These are phyloP conservation scores for Leccinum longicurvipes DNA, from an alignment of 768 basidiomycete species.

Conservation along the genomic window DNA sequence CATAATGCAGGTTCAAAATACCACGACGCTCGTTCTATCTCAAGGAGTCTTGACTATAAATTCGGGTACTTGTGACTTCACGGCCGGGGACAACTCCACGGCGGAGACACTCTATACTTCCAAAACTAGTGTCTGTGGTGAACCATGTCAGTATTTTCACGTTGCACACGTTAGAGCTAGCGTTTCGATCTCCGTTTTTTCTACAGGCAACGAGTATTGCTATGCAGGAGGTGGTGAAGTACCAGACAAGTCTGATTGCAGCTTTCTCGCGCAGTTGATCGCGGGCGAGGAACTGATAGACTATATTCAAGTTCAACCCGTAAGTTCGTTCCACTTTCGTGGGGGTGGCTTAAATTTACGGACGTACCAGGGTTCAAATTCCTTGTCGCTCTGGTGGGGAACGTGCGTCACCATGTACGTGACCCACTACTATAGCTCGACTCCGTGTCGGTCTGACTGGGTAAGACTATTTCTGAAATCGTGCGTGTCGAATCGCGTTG, in stretches of 20 bases:
- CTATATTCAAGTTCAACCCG: neutral
- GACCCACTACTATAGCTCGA: neutral
- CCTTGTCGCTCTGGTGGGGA: neutral
- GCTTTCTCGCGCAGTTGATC: neutral
- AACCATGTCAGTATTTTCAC: neutral
- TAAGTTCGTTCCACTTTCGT: neutral
- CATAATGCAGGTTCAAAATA: too few relatives aligned
- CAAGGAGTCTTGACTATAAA: too few relatives aligned
- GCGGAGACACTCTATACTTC: too few relatives aligned
- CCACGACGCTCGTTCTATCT: too few relatives aligned
- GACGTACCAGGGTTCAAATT: neutral
- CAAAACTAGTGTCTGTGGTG: neutral
- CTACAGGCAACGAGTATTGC: neutral
- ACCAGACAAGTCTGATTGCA: neutral
- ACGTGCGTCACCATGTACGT: neutral
- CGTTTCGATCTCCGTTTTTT: neutral
- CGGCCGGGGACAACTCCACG: neutral
- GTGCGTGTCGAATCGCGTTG: neutral
- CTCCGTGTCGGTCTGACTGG: neutral
- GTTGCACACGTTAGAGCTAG: neutral
- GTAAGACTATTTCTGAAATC: neutral
- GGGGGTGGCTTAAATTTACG: neutral
- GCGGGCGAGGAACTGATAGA: neutral
- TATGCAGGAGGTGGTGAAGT: neutral
- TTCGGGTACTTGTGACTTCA: neutral